Conservation (phyloP, 331 rosid genomes). For the Saraca asoca region DNA sequence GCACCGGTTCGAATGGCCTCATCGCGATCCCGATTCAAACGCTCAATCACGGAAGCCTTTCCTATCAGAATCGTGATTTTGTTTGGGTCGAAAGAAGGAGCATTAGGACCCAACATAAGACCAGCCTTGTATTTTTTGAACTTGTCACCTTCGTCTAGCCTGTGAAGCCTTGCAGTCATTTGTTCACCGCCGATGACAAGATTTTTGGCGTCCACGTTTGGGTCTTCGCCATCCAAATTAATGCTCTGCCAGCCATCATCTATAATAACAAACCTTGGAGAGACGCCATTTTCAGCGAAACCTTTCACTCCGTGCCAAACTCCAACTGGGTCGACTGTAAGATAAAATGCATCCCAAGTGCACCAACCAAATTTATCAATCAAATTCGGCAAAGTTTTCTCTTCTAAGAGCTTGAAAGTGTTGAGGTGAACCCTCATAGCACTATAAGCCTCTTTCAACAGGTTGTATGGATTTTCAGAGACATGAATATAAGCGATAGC, state of each 20-base stretch:
- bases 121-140: slow-evolving; percentile 65
- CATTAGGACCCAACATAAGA: slow-evolving; percentile 49
- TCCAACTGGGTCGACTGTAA: slow-evolving; percentile 67
- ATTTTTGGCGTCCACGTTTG: slow-evolving; percentile 55
- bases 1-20: slow-evolving; percentile 41
- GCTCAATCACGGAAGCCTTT: slow-evolving; percentile 65
- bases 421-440: slow-evolving; percentile 71
- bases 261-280: slow-evolving; percentile 74
- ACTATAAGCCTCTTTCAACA: slow-evolving; percentile 76
- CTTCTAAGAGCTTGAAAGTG: slow-evolving; percentile 74
- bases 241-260: slow-evolving; percentile 96
- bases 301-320: slow-evolving; percentile 67
- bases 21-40: slow-evolving; percentile 42
- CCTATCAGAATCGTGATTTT: slow-evolving; percentile 50
- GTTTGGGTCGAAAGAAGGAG: slow-evolving; percentile 65
- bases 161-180: slow-evolving; percentile 74
- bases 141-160: slow-evolving; percentile 68
- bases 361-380: slow-evolving; percentile 90
- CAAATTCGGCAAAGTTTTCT: slow-evolving; percentile 57
- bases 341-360: slow-evolving; percentile 92
- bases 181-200: slow-evolving; percentile 73
- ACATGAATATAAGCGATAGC: slow-evolving; percentile 68
- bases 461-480: slow-evolving; percentile 70
- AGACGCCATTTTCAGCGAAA: slow-evolving; percentile 55
- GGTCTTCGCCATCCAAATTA: slow-evolving; percentile 58